Conservation (phyloP, 192 early-diverging fungal species). For the Backusella liffmaniae region DNA sequence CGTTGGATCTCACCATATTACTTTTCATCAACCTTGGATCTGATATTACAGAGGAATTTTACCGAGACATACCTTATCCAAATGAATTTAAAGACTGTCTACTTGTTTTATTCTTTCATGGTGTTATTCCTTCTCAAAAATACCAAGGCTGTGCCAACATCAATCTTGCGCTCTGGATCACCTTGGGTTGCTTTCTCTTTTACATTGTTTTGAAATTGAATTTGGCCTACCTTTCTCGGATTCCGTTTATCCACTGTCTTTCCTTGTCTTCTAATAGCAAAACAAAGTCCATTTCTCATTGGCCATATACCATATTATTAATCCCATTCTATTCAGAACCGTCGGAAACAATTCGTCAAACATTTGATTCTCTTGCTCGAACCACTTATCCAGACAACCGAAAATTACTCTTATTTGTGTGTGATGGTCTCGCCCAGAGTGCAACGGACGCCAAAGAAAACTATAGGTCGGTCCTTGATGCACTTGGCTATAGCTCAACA, state of each 20-base stretch:
- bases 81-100: conserved; percentile 20
- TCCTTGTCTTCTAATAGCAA: not conserved
- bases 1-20: conserved; percentile 23
- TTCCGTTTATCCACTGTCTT: conserved; percentile 16
- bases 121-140: conserved; percentile 12
- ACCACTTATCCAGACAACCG: conserved; percentile 65
- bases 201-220: conserved; percentile 31
- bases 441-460: conserved; percentile 54
- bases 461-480: conserved; percentile 60
- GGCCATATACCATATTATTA: conserved; percentile 45
- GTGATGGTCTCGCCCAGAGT: conserved; percentile 65
- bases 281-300: not conserved
- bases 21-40: conserved; percentile 25
- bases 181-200: conserved; percentile 18
- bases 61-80: conserved; percentile 9
- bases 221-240: conserved; percentile 26
- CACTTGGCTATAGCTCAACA: conserved; percentile 62
- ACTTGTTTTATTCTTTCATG: conserved; percentile 28
- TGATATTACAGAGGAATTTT: conserved; percentile 29
- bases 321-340: conserved; percentile 75
- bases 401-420: conserved; percentile 67
- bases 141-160: conserved; percentile 20
- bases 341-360: conserved; percentile 57
- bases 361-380: conserved; percentile 62
- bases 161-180: conserved; percentile 31